phyloP scores from a whole-genome alignment of 2,329 filamentous ascomycete species.

The Grosmannia penicillata region DNA sequence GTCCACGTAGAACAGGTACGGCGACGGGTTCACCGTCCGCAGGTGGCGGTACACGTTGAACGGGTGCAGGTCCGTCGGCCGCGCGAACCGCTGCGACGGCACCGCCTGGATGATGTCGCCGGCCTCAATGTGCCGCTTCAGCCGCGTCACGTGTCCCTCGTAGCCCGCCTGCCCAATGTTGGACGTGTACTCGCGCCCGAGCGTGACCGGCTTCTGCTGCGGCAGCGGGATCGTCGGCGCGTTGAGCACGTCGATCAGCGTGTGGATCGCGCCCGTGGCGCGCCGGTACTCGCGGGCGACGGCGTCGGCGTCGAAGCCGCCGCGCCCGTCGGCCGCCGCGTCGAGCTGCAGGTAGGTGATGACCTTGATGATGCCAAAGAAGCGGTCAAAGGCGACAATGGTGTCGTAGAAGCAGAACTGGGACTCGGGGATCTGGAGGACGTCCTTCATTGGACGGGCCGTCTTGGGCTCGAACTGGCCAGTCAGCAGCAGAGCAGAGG shows the following conservation, averaged over 20 bases:
- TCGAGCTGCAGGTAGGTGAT: slow-evolving; percentile 65
- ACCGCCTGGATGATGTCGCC: slow-evolving; percentile 98
- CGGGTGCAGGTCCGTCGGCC: slow-evolving; percentile 80
- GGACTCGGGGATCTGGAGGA: slow-evolving; percentile 79
- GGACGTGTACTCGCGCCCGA: slow-evolving; percentile 68
- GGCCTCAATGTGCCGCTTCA: slow-evolving; percentile 81
- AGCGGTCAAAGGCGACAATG: slow-evolving; percentile 85
- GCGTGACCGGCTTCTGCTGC: slow-evolving; percentile 55
- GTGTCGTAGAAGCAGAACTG: slow-evolving; percentile 97
- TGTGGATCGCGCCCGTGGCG: slow-evolving; percentile 47
- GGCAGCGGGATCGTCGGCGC: slow-evolving; percentile 65
- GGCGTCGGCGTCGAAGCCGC: slow-evolving; percentile 5
- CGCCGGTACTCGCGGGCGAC: slow-evolving; percentile 57
- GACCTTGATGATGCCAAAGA: slow-evolving; percentile 83
- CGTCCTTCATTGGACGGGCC: slow-evolving; percentile 73
- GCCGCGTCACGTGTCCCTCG: slow-evolving; percentile 67
- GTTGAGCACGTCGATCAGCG: slow-evolving; percentile 57
- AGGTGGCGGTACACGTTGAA: slow-evolving; percentile 98
- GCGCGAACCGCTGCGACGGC: slow-evolving; percentile 81
- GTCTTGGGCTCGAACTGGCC: slow-evolving; percentile 87
- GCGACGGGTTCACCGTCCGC: slow-evolving; percentile 92
- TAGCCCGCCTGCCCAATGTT: slow-evolving; percentile 86
- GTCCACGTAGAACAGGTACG: slow-evolving; percentile 92
- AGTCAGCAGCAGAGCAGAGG: background rate
- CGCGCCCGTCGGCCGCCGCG: slow-evolving; percentile 10